A percentile compares a stretch with the other conserved stretches of the same genome.
Conservation (phyloP, 805 yeast genomes). For the Barnettozyma salicaria region DNA sequence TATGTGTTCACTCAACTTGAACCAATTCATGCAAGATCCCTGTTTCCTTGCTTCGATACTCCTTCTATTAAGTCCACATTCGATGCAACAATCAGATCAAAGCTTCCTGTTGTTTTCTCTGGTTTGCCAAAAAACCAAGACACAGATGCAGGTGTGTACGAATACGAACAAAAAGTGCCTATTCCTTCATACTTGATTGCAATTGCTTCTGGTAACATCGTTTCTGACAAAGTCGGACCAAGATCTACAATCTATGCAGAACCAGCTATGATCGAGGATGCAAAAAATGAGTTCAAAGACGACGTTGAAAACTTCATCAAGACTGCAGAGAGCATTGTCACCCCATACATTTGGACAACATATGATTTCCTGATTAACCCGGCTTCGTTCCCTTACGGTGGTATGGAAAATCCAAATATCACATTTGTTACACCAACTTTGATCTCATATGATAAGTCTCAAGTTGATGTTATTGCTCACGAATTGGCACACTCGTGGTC, state of each 20-base stretch:
- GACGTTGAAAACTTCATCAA: conserved; percentile 78
- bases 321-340: conserved; percentile 71
- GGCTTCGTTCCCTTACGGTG: conserved; percentile 78
- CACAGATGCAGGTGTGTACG: conserved; percentile 28
- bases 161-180: conserved; percentile 69
- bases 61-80: conserved; percentile 74
- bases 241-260: conserved; percentile 80
- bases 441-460: conserved; percentile 76
- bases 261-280: conserved; percentile 57
- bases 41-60: conserved; percentile 88
- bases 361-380: conserved; percentile 81
- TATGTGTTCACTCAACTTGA: conserved; percentile 81
- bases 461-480: conserved; percentile 87
- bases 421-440: conserved; percentile 89
- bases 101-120: conserved; percentile 65
- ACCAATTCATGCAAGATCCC: conserved; percentile 83
- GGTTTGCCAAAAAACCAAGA: conserved; percentile 41
- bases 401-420: conserved; percentile 91
- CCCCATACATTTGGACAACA: conserved; percentile 77
- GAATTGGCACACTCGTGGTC: conserved; percentile 92
- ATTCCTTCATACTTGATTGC: conserved; percentile 83
- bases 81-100: conserved; percentile 52
- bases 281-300: conserved; percentile 72
- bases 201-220: conserved; percentile 77
- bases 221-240: conserved; percentile 69